Evolutionary conservation across 2,329 filamentous ascomycete genomes (phyloP).

Genomic region (Hypoxylon sp.): DNA sequence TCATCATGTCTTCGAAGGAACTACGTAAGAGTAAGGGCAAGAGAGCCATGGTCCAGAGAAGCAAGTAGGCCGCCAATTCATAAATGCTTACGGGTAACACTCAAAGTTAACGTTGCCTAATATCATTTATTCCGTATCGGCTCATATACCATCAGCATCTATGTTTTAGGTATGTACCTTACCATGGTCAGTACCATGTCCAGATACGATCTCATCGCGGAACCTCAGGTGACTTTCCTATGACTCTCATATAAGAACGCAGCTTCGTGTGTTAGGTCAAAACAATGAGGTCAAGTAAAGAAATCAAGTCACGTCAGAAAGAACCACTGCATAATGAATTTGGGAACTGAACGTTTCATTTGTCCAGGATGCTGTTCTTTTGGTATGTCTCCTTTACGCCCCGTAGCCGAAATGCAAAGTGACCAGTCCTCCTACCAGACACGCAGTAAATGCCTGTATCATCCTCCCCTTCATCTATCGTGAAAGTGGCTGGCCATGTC

Average conservation of each 20-base stretch:
- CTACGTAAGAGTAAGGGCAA: too few species aligned
- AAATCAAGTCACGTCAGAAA: conserved; percentile 17
- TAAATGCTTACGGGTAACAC: too few species aligned
- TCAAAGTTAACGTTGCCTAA: too few species aligned
- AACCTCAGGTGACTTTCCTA: not conserved
- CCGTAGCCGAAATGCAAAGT: conserved; percentile 69
- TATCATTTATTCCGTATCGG: too few species aligned
- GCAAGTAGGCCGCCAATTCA: too few species aligned
- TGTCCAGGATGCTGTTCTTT: conserved; percentile 66
- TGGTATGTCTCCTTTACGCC: conserved; percentile 68
- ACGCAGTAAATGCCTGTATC: conserved; percentile 37
- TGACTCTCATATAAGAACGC: not conserved
- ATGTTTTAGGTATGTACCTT: not conserved
- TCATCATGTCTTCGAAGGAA: too few species aligned
- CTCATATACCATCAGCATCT: too few species aligned
- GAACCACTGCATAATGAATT: conserved; percentile 6
- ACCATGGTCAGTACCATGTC: not conserved
- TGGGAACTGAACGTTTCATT: conserved; percentile 54
- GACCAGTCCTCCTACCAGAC: conserved; percentile 60
- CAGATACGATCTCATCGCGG: not conserved
- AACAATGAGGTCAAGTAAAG: not conserved
- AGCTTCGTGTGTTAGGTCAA: not conserved
- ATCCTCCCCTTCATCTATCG: conserved; percentile 32
- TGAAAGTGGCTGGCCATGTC: conserved; percentile 48
- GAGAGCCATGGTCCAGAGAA: too few species aligned